These are phyloP conservation scores for Nakazawaea ernobii DNA, from an alignment of 805 yeast species.

Conservation along the genomic window DNA sequence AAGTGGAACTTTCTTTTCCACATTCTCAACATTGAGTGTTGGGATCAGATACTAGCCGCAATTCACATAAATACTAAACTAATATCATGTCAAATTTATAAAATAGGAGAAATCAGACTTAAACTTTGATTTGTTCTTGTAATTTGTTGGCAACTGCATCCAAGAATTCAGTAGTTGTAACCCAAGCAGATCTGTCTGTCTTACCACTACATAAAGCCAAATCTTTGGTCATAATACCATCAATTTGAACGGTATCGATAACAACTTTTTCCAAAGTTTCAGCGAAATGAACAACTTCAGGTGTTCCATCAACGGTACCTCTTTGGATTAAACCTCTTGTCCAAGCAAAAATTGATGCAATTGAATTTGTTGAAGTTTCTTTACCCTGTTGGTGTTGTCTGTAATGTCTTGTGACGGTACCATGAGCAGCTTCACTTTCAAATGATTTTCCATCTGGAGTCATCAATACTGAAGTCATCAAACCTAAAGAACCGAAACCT, in stretches of 20 bases:
- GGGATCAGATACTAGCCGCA: not conserved
- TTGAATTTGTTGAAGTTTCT: slow-evolving; percentile 80
- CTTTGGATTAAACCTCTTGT: slow-evolving; percentile 78
- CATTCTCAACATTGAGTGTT: too few species aligned
- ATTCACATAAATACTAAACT: not conserved
- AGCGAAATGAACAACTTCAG: slow-evolving; percentile 65
- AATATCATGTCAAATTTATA: not conserved
- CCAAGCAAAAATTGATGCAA: slow-evolving; percentile 85
- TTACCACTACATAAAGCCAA: slow-evolving; percentile 68
- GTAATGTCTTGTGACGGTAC: slow-evolving; percentile 82
- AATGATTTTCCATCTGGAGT: slow-evolving; percentile 85
- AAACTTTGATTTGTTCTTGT: slow-evolving; percentile 14
- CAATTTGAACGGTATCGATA: slow-evolving; percentile 65
- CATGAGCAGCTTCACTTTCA: slow-evolving; percentile 84
- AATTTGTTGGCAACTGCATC: slow-evolving; percentile 61
- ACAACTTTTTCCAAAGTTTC: slow-evolving; percentile 60
- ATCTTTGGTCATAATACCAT: slow-evolving; percentile 79
- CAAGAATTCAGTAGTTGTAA: slow-evolving; percentile 69
- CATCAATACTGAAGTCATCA: slow-evolving; percentile 78
- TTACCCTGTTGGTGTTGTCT: slow-evolving; percentile 79
- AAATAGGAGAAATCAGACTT: not conserved
- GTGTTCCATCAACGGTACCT: slow-evolving; percentile 70
- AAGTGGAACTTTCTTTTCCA: too few species aligned
- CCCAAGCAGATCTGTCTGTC: slow-evolving; percentile 56
- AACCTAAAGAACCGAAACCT: slow-evolving; percentile 79